Conservation (phyloP, 2,329 filamentous ascomycete species). For the Chrysosphaeria jannelii region DNA sequence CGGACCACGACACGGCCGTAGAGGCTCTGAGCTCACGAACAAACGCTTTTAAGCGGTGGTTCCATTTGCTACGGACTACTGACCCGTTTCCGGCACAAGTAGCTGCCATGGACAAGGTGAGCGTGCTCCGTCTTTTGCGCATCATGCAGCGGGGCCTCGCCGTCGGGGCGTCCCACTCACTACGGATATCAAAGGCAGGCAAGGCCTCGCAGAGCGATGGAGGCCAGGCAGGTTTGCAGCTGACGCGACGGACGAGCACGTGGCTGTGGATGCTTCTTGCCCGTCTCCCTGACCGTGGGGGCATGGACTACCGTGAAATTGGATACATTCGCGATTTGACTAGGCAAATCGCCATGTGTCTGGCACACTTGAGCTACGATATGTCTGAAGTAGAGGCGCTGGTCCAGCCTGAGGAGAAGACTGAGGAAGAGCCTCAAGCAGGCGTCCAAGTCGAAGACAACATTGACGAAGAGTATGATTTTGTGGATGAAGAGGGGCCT, state of each 20-base stretch:
- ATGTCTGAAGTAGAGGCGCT: conserved; percentile 8
- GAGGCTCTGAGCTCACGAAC: conserved; percentile 20
- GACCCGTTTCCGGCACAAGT: conserved; percentile 28
- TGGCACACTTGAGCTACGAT: conserved; percentile 22
- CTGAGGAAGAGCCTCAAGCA: conserved; percentile 7
- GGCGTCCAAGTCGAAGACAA: conserved; percentile 12
- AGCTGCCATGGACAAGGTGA: conserved; percentile 33
- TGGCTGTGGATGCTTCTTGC: conserved; percentile 74
- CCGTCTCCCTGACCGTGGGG: conserved; percentile 40
- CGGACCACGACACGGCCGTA: conserved; percentile 23
- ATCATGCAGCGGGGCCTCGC: conserved; percentile 35
- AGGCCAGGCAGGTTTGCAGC: conserved; percentile 8
- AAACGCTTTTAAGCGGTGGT: conserved; percentile 20
- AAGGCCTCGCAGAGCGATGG: conserved; percentile 2
- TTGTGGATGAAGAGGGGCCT: conserved; percentile 12
- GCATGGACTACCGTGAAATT: conserved; percentile 46
- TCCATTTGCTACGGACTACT: conserved; percentile 16
- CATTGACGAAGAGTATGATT: conserved; percentile 14
- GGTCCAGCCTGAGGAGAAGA: not conserved
- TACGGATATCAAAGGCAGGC: conserved; percentile 4
- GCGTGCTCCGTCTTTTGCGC: conserved; percentile 33
- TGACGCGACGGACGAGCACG: conserved; percentile 36
- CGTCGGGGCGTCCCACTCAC: conserved; percentile 10
- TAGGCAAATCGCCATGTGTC: conserved; percentile 36
- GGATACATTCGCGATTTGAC: conserved; percentile 51